Evolutionary conservation across 345 rosid genomes (phyloP), one percentile per base, ranked within the genome.

Genomic region (Physaria fendleri): DNA sequence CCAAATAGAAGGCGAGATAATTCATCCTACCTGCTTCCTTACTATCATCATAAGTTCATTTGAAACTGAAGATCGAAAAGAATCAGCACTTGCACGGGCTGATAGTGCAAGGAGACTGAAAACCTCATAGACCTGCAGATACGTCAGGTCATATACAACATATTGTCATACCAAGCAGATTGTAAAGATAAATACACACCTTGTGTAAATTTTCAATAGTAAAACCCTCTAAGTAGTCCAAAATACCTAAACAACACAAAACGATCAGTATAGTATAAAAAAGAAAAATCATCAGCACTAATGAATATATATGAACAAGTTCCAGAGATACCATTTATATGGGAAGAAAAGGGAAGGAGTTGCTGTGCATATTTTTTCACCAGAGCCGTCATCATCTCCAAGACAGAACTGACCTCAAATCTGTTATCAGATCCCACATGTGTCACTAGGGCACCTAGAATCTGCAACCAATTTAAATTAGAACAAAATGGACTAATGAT

Each of bases 161-260:
- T 29, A 13, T 30, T 27, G 9, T 13, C 63, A 49, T 49, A 24
- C 52, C 27, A 29, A 23, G 16, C 44, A 23, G 0, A 14, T 29
- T 48, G 8, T 22, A 58, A 46, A 32, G 64, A 56, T 15, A 56
- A 51, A 20, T 50, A 37, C 63, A 66, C 30, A 82, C 95, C 92
- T 81, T 85, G 56, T 82, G 87, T 62, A 89, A 71, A 74, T 81
- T 82, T 60, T 81, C 89, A 57, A 74, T 46, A 64, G 69, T 73
- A 74, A 85, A 84, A 14, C 83, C 89, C 79, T 89, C 97, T 82
- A 89, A 76, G 79, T 84, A 89, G 74, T 89, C 97, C 82, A 89
- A 71, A 63, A 89, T 75, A 68, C 97, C 97, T 89, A 58, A 44
- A 46, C 20, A 10, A 44, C n/a, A 56, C 17, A 24, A 16, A 13